Evolutionary conservation across 2,329 filamentous ascomycete species (phyloP).

Genomic region (Penicillium sclerotigenum): DNA sequence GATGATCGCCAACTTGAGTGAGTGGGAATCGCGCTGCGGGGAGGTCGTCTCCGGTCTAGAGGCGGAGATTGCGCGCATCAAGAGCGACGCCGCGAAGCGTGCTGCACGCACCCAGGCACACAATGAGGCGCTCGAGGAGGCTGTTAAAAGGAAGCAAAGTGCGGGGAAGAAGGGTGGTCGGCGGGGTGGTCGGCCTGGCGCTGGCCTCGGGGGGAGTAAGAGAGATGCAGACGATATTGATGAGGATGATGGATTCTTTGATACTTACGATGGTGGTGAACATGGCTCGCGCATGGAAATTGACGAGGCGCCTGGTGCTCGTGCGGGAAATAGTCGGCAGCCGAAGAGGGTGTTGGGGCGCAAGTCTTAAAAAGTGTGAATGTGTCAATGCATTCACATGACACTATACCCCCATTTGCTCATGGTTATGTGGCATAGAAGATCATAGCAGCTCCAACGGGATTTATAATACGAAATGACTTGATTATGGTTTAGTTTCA

Average conservation of each 20-base stretch:
- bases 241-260: slow-evolving; percentile 39
- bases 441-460: background rate
- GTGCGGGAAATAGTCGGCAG: slow-evolving; percentile 27
- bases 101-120: slow-evolving; percentile 51
- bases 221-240: slow-evolving; percentile 42
- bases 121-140: slow-evolving; percentile 49
- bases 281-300: slow-evolving; percentile 40
- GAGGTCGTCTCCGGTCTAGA: slow-evolving; percentile 72
- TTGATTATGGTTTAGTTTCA: background rate
- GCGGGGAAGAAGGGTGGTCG: slow-evolving; percentile 18
- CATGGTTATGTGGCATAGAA: background rate
- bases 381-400: background rate
- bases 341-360: slow-evolving; percentile 39
- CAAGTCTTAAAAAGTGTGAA: slow-evolving; percentile 27
- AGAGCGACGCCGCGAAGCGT: slow-evolving; percentile 54
- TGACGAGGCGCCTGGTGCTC: slow-evolving; percentile 34
- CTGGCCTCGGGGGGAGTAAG: slow-evolving; percentile 35
- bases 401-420: background rate
- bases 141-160: slow-evolving; percentile 43
- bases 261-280: slow-evolving; percentile 26
- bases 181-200: slow-evolving; percentile 11
- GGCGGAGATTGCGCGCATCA: slow-evolving; percentile 66
- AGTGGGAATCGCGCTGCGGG: slow-evolving; percentile 77
- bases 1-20: slow-evolving; percentile 65
- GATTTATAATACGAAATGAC: slow-evolving; percentile 6